Evolutionary conservation across 495 filamentous ascomycete species (phyloP).

Genomic region (Evernia prunastri): DNA sequence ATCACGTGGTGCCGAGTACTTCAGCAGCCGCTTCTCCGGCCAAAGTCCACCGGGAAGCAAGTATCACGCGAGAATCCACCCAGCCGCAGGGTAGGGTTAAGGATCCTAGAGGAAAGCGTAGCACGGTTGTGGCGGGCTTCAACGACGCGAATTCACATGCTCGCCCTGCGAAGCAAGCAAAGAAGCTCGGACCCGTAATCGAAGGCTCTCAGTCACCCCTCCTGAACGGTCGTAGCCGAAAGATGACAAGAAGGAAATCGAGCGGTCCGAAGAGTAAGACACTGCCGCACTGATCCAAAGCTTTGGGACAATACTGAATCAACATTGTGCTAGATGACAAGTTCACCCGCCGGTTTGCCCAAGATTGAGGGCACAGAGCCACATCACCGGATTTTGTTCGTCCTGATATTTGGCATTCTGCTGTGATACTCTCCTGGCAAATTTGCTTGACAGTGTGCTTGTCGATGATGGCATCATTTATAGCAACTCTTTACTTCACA

Average conservation of each 20-base stretch:
- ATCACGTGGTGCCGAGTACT: not conserved
- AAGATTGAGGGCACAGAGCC: not conserved
- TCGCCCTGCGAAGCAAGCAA: not conserved
- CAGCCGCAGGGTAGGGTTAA: slow-evolving; percentile 8
- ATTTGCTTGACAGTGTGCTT: not conserved
- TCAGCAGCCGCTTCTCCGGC: not conserved
- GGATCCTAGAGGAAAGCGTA: slow-evolving; percentile 14
- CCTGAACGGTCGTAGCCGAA: slow-evolving; percentile 16
- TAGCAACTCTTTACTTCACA: not conserved
- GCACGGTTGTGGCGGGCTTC: slow-evolving; percentile 10
- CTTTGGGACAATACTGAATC: not conserved
- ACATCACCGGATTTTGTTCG: not conserved
- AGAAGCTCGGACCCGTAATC: slow-evolving; percentile 15
- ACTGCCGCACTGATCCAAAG: not conserved
- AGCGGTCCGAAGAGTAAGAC: slow-evolving; percentile 7
- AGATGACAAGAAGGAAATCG: slow-evolving; percentile 7
- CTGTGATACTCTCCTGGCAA: too few species aligned
- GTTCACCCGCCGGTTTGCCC: slow-evolving; percentile 7
- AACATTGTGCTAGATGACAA: slow-evolving; percentile 1
- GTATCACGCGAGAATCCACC: not conserved
- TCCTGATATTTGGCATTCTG: too few species aligned
- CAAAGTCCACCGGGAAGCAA: not conserved
- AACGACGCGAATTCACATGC: not conserved
- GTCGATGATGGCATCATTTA: not conserved
- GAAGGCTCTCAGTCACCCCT: slow-evolving; percentile 23